Percentiles rank a stretch among this genome's conserved stretches.
Conservation (phyloP, 352 stramenopile species). For the Phytopythium sindhum region DNA sequence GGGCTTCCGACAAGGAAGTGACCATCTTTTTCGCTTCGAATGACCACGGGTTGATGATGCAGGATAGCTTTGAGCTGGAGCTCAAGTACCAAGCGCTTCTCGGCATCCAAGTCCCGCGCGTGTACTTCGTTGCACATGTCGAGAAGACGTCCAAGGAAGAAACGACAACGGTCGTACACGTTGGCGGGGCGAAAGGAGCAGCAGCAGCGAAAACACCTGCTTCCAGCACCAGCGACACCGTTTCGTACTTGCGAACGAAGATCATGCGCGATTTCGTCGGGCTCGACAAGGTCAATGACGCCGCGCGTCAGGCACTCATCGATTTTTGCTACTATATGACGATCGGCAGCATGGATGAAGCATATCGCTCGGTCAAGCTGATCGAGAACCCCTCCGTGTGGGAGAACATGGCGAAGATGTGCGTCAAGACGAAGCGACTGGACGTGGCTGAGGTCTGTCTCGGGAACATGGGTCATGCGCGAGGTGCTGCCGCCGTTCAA, state of each 20-base stretch:
- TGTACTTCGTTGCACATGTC: slow-evolving; percentile 68
- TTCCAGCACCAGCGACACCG: slow-evolving; percentile 22
- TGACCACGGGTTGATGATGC: slow-evolving; percentile 89
- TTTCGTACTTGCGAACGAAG: slow-evolving; percentile 62
- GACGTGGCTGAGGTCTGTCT: slow-evolving; percentile 94
- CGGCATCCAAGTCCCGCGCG: slow-evolving; percentile 78
- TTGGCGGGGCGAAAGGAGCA: slow-evolving; percentile 27
- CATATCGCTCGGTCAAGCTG: slow-evolving; percentile 90
- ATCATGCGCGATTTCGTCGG: slow-evolving; percentile 94
- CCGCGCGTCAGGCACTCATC: slow-evolving; percentile 85
- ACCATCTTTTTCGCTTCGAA: slow-evolving; percentile 91
- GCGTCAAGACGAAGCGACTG: slow-evolving; percentile 93
- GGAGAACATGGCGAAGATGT: slow-evolving; percentile 97
- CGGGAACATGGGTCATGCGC: slow-evolving; percentile 92
- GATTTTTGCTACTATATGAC: slow-evolving; percentile 96
- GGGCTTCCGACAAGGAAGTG: slow-evolving; percentile 78
- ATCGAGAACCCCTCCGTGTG: slow-evolving; percentile 93
- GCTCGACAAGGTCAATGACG: slow-evolving; percentile 85
- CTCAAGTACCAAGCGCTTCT: slow-evolving; percentile 78
- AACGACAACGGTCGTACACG: slow-evolving; percentile 33
- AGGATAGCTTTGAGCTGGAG: slow-evolving; percentile 88
- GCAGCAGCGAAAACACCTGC: slow-evolving; percentile 13
- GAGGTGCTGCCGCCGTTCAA: slow-evolving; percentile 87
- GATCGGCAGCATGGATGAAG: slow-evolving; percentile 94
- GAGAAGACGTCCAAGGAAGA: slow-evolving; percentile 38